Percentiles rank a stretch among this genome's conserved stretches.
These are phyloP conservation scores for Ascochyta lentis DNA, from an alignment of 2,329 filamentous ascomycete genomes.

Conservation along the genomic window DNA sequence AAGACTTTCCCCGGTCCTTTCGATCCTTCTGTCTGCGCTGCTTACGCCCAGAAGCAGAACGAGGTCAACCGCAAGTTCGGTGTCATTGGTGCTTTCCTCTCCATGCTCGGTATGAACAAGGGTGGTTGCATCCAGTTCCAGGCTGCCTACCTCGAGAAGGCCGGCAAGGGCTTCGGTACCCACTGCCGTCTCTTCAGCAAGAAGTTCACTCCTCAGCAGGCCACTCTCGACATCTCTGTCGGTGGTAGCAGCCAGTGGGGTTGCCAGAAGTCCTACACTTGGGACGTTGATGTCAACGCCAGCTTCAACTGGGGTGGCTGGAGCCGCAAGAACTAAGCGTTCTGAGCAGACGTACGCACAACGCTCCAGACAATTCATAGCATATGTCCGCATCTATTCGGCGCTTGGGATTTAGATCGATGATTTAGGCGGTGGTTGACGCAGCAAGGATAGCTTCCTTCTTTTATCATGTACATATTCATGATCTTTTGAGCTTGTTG, in stretches of 20 bases:
- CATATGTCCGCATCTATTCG: conserved; percentile 2
- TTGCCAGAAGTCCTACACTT: conserved; percentile 35
- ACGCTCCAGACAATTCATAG: not conserved
- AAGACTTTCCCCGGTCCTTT: conserved; percentile 36
- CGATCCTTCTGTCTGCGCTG: conserved; percentile 33
- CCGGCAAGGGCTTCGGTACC: conserved; percentile 30
- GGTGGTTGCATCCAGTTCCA: conserved; percentile 34
- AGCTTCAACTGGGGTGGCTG: conserved; percentile 29
- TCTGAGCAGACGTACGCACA: not conserved
- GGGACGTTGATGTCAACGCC: conserved; percentile 29
- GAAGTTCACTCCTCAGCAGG: conserved; percentile 27
- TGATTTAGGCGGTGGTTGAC: not conserved
- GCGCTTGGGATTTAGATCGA: conserved; percentile 7
- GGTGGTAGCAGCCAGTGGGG: conserved; percentile 23
- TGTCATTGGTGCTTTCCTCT: conserved; percentile 19
- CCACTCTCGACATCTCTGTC: conserved; percentile 28
- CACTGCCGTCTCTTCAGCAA: conserved; percentile 38
- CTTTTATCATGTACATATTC: conserved; percentile 18
- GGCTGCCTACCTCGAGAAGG: conserved; percentile 33
- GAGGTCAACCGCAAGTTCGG: conserved; percentile 26
- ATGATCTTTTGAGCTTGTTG: conserved; percentile 13
- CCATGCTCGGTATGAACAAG: conserved; percentile 30
- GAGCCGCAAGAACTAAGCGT: conserved; percentile 18
- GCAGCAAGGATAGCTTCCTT: not conserved
- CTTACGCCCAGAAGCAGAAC: conserved; percentile 35